Percentiles rank a stretch among this genome's conserved stretches.
Conservation (phyloP, 805 yeast species). For the Barnettozyma sucrosica region DNA sequence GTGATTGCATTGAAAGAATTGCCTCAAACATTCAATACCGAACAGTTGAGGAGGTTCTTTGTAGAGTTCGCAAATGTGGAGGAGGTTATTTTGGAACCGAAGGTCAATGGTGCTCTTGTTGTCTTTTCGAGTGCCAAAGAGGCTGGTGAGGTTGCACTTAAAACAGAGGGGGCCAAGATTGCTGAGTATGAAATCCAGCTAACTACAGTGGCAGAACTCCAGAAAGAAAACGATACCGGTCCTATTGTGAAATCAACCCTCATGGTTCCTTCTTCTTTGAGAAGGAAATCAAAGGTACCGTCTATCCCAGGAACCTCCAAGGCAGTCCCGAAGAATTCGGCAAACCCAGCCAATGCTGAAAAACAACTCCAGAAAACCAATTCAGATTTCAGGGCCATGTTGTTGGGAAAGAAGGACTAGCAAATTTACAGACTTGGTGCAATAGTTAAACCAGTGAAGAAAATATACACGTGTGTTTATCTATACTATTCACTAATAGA, state of each 20-base stretch:
- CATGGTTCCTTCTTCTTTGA: conserved; percentile 7
- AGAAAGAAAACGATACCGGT: conserved; percentile 3
- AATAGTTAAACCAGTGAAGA: background rate
- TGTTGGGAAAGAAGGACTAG: conserved; percentile 13
- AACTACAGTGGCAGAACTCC: conserved; percentile 31
- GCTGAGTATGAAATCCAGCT: conserved; percentile 31
- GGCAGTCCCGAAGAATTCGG: background rate
- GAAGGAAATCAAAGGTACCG: conserved; percentile 6
- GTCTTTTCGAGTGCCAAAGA: conserved; percentile 36
- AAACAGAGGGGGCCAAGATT: conserved; percentile 34
- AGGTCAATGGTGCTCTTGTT: conserved; percentile 42
- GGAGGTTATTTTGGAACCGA: conserved; percentile 41
- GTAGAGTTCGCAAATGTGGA: conserved; percentile 33
- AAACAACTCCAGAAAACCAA: conserved; percentile 13
- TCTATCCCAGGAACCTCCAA: background rate
- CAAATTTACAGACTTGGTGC: background rate
- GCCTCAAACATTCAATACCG: conserved; percentile 33
- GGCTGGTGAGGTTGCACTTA: conserved; percentile 48
- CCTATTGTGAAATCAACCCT: background rate
- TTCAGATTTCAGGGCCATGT: conserved; percentile 24
- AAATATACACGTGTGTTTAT: background rate
- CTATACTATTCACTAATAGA: conserved; percentile 20
- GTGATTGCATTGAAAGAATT: conserved; percentile 24
- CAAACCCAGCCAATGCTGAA: background rate
- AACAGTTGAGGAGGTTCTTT: conserved; percentile 30